These are phyloP conservation scores for Inonotus obliquus DNA, from an alignment of 1,284 basidiomycete species.

Conservation along the genomic window DNA sequence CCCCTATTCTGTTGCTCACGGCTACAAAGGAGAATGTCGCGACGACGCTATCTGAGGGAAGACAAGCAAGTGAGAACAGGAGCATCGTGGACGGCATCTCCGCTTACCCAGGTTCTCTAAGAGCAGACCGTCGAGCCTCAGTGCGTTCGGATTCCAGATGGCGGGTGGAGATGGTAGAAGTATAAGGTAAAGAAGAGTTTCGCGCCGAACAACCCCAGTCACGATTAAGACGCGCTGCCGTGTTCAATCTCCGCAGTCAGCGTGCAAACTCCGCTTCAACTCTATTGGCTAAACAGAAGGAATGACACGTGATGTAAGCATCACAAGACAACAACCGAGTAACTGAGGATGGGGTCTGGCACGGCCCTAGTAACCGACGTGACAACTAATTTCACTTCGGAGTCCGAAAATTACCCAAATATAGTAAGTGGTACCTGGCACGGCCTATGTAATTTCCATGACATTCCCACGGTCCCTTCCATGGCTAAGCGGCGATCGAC, in stretches of 20 bases:
- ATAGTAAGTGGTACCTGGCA: too few species aligned
- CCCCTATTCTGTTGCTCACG: background rate
- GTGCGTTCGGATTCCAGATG: background rate
- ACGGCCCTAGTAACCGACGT: too few species aligned
- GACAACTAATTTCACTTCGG: too few species aligned
- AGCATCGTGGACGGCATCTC: background rate
- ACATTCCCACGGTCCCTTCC: too few species aligned
- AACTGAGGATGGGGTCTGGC: too few species aligned
- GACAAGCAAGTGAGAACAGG: background rate
- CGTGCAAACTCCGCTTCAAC: constrained; percentile 8
- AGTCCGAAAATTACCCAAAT: too few species aligned
- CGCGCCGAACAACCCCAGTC: background rate
- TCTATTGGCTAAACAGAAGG: background rate
- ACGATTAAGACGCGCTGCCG: background rate
- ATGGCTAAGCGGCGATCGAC: too few species aligned
- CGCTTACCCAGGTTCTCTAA: background rate
- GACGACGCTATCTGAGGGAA: background rate
- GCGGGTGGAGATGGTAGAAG: background rate
- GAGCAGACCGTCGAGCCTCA: background rate
- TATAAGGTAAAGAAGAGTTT: background rate
- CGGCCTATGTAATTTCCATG: too few species aligned
- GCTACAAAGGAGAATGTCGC: constrained; percentile 4
- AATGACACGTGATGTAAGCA: too few species aligned
- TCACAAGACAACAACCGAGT: too few species aligned
- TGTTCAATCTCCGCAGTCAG: constrained; percentile 6